Conservation (phyloP, 1,284 basidiomycete genomes). For the Ceratobasidium sp. region DNA sequence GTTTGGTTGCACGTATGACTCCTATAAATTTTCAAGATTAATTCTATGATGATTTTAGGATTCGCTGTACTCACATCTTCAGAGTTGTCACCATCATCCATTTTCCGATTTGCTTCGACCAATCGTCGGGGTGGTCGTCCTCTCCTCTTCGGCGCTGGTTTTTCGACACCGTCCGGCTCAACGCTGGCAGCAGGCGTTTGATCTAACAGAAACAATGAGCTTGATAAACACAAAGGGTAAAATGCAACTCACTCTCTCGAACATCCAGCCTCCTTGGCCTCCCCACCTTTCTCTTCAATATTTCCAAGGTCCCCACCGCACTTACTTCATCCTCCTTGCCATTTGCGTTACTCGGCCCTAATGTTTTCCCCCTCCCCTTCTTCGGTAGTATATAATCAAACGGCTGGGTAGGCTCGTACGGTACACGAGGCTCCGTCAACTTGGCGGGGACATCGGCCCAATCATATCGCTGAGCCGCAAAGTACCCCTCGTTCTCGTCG, state of each 20-base stretch:
- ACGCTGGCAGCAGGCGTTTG: conserved; percentile 31
- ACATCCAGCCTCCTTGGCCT: conserved; percentile 17
- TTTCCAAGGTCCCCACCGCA: background rate
- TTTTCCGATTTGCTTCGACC: conserved; percentile 27
- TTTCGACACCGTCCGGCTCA: conserved; percentile 2
- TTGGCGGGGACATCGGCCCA: conserved; percentile 39
- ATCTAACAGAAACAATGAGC: background rate
- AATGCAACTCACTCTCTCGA: conserved; percentile 23
- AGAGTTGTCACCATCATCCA: conserved; percentile 42
- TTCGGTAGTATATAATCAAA: conserved; percentile 35
- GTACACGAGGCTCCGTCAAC: conserved; percentile 21
- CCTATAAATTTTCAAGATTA: background rate
- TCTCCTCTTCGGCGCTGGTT: conserved; percentile 13
- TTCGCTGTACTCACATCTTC: conserved; percentile 44
- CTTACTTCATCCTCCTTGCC: background rate
- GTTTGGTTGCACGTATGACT: conserved; percentile 38
- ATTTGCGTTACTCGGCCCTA: conserved; percentile 1
- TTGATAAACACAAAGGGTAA: background rate
- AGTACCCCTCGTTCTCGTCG: conserved; percentile 26
- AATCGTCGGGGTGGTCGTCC: conserved; percentile 28
- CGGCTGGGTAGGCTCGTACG: conserved; percentile 39
- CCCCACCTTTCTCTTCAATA: background rate
- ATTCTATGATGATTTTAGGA: background rate
- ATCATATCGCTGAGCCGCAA: conserved; percentile 38
- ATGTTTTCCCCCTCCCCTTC: background rate